Conservation (phyloP, 768 basidiomycete genomes). For the Auriscalpium microsporum region DNA sequence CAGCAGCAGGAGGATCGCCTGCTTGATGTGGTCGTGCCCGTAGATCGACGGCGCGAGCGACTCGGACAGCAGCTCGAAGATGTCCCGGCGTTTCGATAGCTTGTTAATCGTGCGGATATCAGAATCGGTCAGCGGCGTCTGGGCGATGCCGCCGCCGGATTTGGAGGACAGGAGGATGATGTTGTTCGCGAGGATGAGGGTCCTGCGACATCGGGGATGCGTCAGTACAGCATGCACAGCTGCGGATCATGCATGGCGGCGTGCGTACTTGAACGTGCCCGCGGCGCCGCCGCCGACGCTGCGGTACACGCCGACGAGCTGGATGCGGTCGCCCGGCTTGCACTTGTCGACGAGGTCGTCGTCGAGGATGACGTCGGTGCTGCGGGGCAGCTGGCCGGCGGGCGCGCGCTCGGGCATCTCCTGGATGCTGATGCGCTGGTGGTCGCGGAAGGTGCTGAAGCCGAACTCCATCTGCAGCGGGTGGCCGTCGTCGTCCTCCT, state of each 20-base stretch:
- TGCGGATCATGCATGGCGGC: neutral
- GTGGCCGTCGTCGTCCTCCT: slow-evolving; percentile 85
- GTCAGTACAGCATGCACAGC: neutral
- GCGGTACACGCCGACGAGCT: slow-evolving; percentile 91
- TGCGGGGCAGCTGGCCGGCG: slow-evolving; percentile 91
- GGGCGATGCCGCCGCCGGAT: slow-evolving; percentile 90
- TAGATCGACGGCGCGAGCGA: slow-evolving; percentile 97
- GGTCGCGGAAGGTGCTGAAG: slow-evolving; percentile 84
- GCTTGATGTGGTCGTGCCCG: slow-evolving; percentile 94
- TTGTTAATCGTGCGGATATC: slow-evolving; percentile 97
- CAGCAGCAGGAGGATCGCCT: slow-evolving; percentile 84
- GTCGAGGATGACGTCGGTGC: slow-evolving; percentile 92
- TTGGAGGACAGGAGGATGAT: slow-evolving; percentile 92
- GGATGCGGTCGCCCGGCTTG: slow-evolving; percentile 96
- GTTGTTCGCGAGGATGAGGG: slow-evolving; percentile 89
- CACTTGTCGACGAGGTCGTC: slow-evolving; percentile 96
- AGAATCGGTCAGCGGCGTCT: slow-evolving; percentile 81
- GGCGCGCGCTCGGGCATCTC: slow-evolving; percentile 99
- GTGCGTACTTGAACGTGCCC: slow-evolving; percentile 86
- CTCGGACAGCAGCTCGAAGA: slow-evolving; percentile 82
- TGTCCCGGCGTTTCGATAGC: slow-evolving; percentile 76
- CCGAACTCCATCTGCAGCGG: slow-evolving; percentile 89
- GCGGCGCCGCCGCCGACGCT: slow-evolving; percentile 86
- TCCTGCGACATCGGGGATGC: slow-evolving; percentile 38
- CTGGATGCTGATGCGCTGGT: slow-evolving; percentile 96